Conservation (phyloP, 2,329 filamentous ascomycete genomes). For the Aureobasidium namibiae region DNA sequence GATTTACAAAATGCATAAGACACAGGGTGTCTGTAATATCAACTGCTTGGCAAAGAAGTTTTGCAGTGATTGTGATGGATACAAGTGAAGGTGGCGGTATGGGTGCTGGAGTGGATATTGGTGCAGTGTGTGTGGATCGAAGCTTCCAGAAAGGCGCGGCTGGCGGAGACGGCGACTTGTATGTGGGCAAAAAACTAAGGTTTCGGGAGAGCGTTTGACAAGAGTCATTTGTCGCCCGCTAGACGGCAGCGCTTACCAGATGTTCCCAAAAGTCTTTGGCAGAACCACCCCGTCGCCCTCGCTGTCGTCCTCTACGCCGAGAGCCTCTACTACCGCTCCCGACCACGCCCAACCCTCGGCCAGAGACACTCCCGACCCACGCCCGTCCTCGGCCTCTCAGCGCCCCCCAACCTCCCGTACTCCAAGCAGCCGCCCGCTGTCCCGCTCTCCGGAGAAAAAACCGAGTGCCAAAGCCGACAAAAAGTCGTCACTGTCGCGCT, state of each 20-base stretch:
- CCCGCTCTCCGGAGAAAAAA: conserved; percentile 7
- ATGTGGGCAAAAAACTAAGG: neutral
- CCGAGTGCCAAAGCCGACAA: neutral
- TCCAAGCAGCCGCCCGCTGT: neutral
- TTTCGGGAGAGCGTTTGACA: conserved; percentile 9
- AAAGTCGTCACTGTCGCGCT: conserved; percentile 8
- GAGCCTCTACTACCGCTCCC: neutral
- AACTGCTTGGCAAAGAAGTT: neutral
- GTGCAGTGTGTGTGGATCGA: neutral
- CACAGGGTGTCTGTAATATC: neutral
- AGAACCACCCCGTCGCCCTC: neutral
- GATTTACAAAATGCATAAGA: neutral
- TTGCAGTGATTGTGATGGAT: neutral
- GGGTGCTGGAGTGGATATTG: neutral
- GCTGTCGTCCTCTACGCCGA: neutral
- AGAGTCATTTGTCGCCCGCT: conserved; percentile 3
- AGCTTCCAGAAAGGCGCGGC: conserved; percentile 5
- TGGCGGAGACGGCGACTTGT: neutral
- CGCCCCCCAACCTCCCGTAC: neutral
- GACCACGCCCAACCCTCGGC: neutral
- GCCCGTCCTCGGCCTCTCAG: neutral
- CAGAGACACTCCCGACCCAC: neutral
- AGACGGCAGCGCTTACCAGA: neutral
- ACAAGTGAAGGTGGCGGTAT: neutral
- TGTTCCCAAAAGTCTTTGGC: conserved; percentile 9